phyloP scores from a whole-genome alignment of 2,329 filamentous ascomycete genomes.

The Venturia carpophila region DNA sequence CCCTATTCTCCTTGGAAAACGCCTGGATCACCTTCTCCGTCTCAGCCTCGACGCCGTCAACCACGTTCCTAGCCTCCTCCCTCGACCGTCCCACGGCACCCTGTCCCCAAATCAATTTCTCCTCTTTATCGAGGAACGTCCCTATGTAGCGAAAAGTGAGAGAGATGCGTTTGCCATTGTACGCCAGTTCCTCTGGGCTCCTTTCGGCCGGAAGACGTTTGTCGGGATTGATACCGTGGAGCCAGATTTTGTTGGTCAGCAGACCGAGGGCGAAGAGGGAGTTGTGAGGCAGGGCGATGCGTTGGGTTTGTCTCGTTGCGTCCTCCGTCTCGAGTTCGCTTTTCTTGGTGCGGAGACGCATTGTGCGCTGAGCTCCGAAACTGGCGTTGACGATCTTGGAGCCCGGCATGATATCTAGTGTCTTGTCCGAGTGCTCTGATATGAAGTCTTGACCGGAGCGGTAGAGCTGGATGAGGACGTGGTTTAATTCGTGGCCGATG shows the following conservation, averaged over 20 bases:
- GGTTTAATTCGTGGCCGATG: slow-evolving; percentile 76
- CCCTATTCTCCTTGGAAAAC: slow-evolving; percentile 75
- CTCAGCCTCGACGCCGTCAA: slow-evolving; percentile 61
- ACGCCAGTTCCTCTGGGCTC: slow-evolving; percentile 60
- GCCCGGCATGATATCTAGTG: slow-evolving; percentile 72
- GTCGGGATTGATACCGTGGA: slow-evolving; percentile 87
- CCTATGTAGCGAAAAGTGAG: slow-evolving; percentile 86
- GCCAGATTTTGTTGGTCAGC: slow-evolving; percentile 74
- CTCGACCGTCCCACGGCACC: slow-evolving; percentile 66
- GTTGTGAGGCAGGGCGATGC: slow-evolving; percentile 74
- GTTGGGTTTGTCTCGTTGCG: slow-evolving; percentile 49
- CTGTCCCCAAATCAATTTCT: slow-evolving; percentile 77
- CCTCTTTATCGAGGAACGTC: slow-evolving; percentile 66
- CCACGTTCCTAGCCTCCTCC: slow-evolving; percentile 51
- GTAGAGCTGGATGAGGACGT: slow-evolving; percentile 88
- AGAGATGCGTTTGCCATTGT: slow-evolving; percentile 71
- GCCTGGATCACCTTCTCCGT: slow-evolving; percentile 63
- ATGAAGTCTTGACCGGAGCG: slow-evolving; percentile 86
- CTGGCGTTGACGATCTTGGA: slow-evolving; percentile 90
- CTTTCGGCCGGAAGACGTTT: slow-evolving; percentile 65
- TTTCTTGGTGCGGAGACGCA: slow-evolving; percentile 76
- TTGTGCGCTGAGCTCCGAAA: slow-evolving; percentile 82
- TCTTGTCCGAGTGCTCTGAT: slow-evolving; percentile 95
- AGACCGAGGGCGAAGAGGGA: slow-evolving; percentile 79
- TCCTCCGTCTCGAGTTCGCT: slow-evolving; percentile 23